Evolutionary conservation across 164 flowering plant species (phyloP).

Genomic region (Vitis amurensis): DNA sequence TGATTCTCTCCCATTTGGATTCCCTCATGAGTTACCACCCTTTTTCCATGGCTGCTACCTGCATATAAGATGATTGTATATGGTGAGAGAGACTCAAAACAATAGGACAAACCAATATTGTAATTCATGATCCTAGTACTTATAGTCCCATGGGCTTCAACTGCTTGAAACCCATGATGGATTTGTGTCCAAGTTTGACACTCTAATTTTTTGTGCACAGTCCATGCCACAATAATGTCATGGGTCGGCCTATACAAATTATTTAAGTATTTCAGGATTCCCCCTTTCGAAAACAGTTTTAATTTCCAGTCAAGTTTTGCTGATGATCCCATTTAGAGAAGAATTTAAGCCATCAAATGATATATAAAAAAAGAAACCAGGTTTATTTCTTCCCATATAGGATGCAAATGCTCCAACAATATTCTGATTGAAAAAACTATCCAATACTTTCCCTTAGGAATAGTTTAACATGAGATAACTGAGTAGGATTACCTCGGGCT

Average conservation of each 20-base stretch:
- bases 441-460: not conserved
- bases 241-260: too few species aligned
- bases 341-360: not conserved
- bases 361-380: not conserved
- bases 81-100: not conserved
- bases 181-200: not conserved
- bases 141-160: not conserved
- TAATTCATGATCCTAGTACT: not conserved
- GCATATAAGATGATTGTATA: not conserved
- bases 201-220: too few species aligned
- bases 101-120: too few species aligned
- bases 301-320: too few species aligned
- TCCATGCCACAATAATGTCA: too few species aligned
- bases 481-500: slow-evolving; percentile 9
- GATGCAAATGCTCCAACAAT: not conserved
- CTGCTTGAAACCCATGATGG: not conserved
- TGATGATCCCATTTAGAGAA: not conserved
- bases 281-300: too few species aligned
- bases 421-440: not conserved
- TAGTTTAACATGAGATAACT: not conserved
- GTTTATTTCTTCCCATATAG: not conserved
- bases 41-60: not conserved
- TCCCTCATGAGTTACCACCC: not conserved
- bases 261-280: too few species aligned
- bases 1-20: not conserved